These are phyloP conservation scores for Medicago arabica DNA, from an alignment of 306 rosid species.

Conservation along the genomic window DNA sequence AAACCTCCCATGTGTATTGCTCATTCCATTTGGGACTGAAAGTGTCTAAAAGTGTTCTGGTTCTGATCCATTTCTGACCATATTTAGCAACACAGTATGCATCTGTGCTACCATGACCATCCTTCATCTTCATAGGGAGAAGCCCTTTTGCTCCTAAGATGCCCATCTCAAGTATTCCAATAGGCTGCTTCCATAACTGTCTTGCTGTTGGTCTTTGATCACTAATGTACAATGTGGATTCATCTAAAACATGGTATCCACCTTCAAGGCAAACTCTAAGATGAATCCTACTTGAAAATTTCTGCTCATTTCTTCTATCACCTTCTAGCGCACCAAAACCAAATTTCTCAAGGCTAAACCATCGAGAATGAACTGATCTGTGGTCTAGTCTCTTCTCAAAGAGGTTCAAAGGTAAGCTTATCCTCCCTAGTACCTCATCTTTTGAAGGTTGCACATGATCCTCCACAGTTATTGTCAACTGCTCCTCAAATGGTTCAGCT, in stretches of 20 bases:
- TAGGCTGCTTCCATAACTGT: conserved; percentile 85
- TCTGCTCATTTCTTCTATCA: conserved; percentile 74
- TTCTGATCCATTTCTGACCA: conserved; percentile 93
- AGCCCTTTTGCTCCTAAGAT: conserved; percentile 79
- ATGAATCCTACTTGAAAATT: conserved; percentile 82
- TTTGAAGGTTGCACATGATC: conserved; percentile 71
- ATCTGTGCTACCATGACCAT: conserved; percentile 74
- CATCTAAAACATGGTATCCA: conserved; percentile 90
- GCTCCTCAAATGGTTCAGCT: conserved; percentile 93
- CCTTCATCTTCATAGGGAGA: conserved; percentile 89
- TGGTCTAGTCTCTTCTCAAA: conserved; percentile 82
- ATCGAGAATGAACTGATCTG: conserved; percentile 74
- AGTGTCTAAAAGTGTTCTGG: conserved; percentile 74
- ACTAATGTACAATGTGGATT: conserved; percentile 76
- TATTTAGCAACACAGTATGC: conserved; percentile 84
- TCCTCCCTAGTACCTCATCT: conserved; percentile 78
- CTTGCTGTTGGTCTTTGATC: conserved; percentile 89
- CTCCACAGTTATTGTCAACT: conserved; percentile 66
- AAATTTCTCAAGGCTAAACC: conserved; percentile 83
- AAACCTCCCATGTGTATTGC: conserved; percentile 96
- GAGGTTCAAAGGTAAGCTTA: conserved; percentile 64
- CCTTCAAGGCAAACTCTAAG: conserved; percentile 90
- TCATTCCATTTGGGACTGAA: conserved; percentile 87
- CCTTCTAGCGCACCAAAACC: conserved; percentile 76
- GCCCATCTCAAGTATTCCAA: conserved; percentile 85